Evolutionary conservation across 2,329 filamentous ascomycete genomes (phyloP), one percentile per base, ranked within the genome.

Genomic region (Tetracladium maxilliforme): DNA sequence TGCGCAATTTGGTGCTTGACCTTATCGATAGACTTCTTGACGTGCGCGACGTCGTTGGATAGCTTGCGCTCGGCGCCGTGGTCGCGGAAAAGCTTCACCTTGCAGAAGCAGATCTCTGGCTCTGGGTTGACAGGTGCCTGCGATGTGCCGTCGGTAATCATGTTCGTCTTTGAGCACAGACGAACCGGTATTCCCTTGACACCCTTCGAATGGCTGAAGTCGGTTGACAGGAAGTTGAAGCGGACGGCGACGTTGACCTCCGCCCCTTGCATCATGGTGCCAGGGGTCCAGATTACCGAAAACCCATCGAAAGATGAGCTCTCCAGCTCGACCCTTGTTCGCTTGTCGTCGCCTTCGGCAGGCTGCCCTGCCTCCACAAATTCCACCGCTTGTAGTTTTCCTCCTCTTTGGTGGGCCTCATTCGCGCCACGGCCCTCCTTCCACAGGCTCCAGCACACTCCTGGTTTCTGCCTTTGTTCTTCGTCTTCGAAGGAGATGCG

Each of bases 401-500:
- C 86, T 18, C 84, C 87, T 38, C 87, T 66, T 47, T 94, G 84
- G 42, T 95, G 87, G 3, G 87, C 84, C 57, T 98, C 90, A 36
- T 84, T 93, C 3, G 77, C 83, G n/a, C 90, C 90, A 29, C 90
- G 71, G 0, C 87, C 87, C 52, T 95, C 90, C 47, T 95, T 95
- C 90, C 82, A 92, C 21, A 90, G 56, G 52, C 80, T 81, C 84
- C 84, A 92, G 46, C 83, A 92, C 9, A 75, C 64, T 11, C 71
- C 71, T 2, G 84, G 86, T 37, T 81, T 81, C 41, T 76, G 71
- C 33, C 87, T 68, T 48, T 95, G 90, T 45, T 92, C 78, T 33
- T 94, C 84, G 33, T 98, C 90, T 46, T 98, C 87, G 41, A 95
- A 98, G 0, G 87, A 94, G 23, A 98, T 75, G n/a, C 90, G 77